phyloP scores from a whole-genome alignment of 1,284 basidiomycete genomes.

The Cutaneotrichosporon cavernicola region DNA sequence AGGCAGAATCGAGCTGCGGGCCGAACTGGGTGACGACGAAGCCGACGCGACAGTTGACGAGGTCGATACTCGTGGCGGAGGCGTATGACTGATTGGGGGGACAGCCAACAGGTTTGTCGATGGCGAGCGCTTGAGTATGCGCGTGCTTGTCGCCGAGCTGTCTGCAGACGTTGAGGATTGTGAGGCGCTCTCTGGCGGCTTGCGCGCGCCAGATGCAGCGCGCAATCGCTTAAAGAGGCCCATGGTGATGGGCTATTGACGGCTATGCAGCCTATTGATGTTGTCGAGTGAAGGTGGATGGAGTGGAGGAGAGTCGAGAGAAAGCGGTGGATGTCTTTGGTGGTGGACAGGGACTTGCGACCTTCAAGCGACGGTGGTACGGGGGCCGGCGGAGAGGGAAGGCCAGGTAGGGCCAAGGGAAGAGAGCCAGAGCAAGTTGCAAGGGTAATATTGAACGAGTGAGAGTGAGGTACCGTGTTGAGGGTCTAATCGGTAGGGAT shows the following conservation, averaged over 20 bases:
- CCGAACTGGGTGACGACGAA: neutral
- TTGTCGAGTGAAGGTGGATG: constrained; percentile 2
- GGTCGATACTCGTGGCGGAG: neutral
- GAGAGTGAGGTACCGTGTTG: neutral
- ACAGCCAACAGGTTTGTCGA: constrained; percentile 9
- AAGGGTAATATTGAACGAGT: neutral
- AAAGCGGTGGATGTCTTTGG: neutral
- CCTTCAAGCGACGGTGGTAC: neutral
- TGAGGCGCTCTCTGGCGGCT: neutral
- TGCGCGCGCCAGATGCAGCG: constrained; percentile 17
- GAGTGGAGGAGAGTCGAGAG: neutral
- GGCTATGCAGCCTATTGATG: neutral
- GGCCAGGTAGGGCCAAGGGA: neutral
- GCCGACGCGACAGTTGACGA: constrained; percentile 2
- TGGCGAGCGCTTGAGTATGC: constrained; percentile 6
- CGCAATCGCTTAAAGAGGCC: constrained; percentile 25
- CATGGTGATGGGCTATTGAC: constrained; percentile 15
- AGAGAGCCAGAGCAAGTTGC: neutral
- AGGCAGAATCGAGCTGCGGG: constrained; percentile 2
- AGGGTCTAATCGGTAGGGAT: neutral
- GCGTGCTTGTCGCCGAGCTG: neutral
- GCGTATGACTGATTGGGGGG: neutral
- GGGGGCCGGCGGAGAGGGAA: neutral
- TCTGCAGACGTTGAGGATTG: neutral
- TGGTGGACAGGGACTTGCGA: neutral